Evolutionary conservation across 371 early-diverging fungal genomes (phyloP).

Genomic region (Mucor sp.): DNA sequence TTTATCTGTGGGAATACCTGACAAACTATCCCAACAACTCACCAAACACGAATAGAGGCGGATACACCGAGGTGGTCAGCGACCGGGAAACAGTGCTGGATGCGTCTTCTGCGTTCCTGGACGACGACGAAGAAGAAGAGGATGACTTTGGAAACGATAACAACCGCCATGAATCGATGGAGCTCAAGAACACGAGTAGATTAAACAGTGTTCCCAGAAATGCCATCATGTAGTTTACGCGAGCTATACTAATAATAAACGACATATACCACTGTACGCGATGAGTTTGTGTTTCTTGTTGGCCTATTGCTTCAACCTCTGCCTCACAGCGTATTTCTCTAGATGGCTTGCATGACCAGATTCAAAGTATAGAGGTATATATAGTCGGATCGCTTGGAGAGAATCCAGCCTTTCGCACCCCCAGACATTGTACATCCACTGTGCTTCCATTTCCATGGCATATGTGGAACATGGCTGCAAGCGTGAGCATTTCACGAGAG

Average conservation of each 20-base stretch:
- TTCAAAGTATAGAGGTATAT: neutral
- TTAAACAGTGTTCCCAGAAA: neutral
- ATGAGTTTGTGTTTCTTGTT: too few relatives aligned
- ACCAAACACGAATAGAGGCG: conserved; percentile 9
- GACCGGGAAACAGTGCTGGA: conserved; percentile 9
- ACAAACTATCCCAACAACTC: conserved; percentile 31
- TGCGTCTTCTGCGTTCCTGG: conserved; percentile 27
- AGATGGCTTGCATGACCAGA: neutral
- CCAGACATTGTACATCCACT: neutral
- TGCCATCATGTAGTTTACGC: neutral
- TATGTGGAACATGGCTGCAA: neutral
- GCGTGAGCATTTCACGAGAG: conserved; percentile 31
- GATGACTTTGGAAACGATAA: neutral
- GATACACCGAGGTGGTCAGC: conserved; percentile 27
- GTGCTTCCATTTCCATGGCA: neutral
- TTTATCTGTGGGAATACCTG: conserved; percentile 46
- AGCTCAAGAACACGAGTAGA: conserved; percentile 19
- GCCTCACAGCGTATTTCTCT: too few relatives aligned
- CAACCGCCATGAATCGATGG: conserved; percentile 15
- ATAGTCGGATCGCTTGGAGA: neutral
- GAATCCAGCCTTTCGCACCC: neutral
- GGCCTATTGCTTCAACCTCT: too few relatives aligned
- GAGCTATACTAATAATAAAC: neutral
- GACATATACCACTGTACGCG: neutral
- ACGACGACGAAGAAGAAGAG: conserved; percentile 28